These are phyloP conservation scores for Camellia granthamiana DNA, from an alignment of 148 eudicot genomes.

Conservation along the genomic window DNA sequence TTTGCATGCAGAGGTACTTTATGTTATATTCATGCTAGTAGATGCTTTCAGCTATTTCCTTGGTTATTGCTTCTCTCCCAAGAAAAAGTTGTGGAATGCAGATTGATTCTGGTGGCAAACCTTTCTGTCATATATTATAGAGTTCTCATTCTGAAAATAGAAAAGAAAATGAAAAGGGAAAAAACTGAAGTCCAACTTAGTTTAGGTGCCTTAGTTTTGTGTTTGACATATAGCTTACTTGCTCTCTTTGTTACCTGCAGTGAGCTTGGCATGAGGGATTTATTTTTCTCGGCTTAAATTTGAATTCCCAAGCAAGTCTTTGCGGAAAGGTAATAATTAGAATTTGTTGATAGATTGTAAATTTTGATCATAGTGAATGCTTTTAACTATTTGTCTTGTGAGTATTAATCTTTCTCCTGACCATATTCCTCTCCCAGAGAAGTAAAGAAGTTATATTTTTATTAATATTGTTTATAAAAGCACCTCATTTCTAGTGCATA, in stretches of 20 bases:
- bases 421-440: not conserved
- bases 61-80: not conserved
- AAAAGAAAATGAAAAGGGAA: not conserved
- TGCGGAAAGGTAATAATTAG: not conserved
- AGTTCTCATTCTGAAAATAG: not conserved
- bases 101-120: not conserved
- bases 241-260: not conserved
- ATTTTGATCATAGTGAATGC: not conserved
- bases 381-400: not conserved
- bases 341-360: not conserved
- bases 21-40: not conserved
- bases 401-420: not conserved
- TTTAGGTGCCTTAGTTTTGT: not conserved
- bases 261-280: not conserved
- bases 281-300: not conserved
- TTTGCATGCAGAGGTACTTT: constrained; percentile 4
- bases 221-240: not conserved
- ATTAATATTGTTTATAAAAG: not conserved
- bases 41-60: not conserved
- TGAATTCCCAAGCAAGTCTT: not conserved
- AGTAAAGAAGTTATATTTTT: not conserved
- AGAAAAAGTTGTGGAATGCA: not conserved
- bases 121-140: not conserved
- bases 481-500: not conserved
- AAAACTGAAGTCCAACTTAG: not conserved